These are phyloP conservation scores for Pisolithus sp. DNA, from an alignment of 768 basidiomycete species.

Conservation along the genomic window DNA sequence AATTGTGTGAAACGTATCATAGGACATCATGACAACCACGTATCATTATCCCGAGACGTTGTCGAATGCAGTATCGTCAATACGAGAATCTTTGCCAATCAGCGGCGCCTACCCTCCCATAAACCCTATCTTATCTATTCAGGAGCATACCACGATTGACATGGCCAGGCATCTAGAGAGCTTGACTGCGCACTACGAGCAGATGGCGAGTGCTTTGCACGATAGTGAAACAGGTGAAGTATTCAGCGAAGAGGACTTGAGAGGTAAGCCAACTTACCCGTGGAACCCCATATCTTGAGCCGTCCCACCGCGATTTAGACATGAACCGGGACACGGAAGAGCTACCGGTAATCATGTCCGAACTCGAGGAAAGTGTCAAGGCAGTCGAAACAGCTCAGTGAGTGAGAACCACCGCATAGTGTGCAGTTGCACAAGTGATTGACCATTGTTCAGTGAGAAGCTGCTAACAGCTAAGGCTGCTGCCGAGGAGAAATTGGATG, in stretches of 20 bases:
- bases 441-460: conserved; percentile 38
- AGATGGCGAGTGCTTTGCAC: conserved; percentile 63
- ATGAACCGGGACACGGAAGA: conserved; percentile 81
- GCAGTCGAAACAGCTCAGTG: conserved; percentile 55
- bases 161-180: conserved; percentile 75
- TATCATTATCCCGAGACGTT: conserved; percentile 66
- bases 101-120: conserved; percentile 34
- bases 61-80: conserved; percentile 45
- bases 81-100: conserved; percentile 46
- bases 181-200: conserved; percentile 67
- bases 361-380: conserved; percentile 55
- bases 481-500: conserved; percentile 43
- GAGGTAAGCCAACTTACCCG: conserved; percentile 35
- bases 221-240: conserved; percentile 64
- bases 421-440: conserved; percentile 1
- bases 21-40: conserved; percentile 60
- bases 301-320: conserved; percentile 34
- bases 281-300: neutral
- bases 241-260: conserved; percentile 63
- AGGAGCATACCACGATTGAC: conserved; percentile 50
- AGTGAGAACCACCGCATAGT: conserved; percentile 17
- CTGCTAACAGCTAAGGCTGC: conserved; percentile 39
- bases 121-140: conserved; percentile 35
- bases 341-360: conserved; percentile 65
- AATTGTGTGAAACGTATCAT: neutral